A percentile compares a stretch with the other conserved stretches of the same genome.
These are phyloP conservation scores for Xylariaceae sp. DNA, from an alignment of 2,329 filamentous ascomycete species.

Conservation along the genomic window DNA sequence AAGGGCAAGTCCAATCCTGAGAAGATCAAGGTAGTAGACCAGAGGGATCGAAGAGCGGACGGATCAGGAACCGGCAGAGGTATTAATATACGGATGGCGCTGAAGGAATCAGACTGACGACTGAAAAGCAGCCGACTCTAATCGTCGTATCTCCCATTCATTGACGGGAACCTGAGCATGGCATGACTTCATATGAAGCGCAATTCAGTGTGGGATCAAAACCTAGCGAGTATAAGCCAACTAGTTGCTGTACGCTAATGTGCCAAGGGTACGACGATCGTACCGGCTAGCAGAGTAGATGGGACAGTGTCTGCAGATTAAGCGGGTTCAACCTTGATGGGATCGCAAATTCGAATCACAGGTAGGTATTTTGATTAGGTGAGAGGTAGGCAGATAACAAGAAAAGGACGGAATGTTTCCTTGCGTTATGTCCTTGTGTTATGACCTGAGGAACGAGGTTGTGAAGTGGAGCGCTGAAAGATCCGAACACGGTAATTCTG, in stretches of 20 bases:
- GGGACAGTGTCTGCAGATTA: not conserved
- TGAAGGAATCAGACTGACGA: not conserved
- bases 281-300: not conserved
- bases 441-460: too few species aligned
- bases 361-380: not conserved
- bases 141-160: not conserved
- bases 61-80: too few species aligned
- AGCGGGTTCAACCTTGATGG: not conserved
- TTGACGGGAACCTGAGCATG: not conserved
- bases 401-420: too few species aligned
- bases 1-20: not conserved
- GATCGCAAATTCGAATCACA: not conserved
- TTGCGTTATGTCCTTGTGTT: too few species aligned
- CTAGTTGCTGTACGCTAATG: not conserved
- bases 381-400: too few species aligned
- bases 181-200: not conserved
- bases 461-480: too few species aligned
- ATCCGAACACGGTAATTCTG: too few species aligned
- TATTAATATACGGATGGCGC: not conserved
- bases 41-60: too few species aligned
- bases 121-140: not conserved
- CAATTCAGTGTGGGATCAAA: not conserved
- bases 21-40: not conserved
- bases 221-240: not conserved
- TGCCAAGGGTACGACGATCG: not conserved